Evolutionary conservation across 2,329 filamentous ascomycete genomes (phyloP).

Genomic region (Periconia macrospinosa): DNA sequence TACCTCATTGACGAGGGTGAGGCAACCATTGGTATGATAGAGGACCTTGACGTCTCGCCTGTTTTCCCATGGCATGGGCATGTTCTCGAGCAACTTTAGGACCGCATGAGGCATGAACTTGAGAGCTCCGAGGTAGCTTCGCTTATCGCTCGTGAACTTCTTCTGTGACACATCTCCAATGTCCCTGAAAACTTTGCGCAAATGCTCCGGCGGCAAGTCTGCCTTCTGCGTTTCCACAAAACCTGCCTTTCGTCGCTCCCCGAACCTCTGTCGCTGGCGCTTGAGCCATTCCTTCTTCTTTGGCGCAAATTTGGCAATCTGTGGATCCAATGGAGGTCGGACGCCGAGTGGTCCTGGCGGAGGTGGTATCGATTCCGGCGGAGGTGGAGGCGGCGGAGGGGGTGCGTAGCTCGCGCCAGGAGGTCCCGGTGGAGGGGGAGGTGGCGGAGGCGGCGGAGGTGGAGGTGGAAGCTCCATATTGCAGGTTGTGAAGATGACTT

Average conservation of each 20-base stretch:
- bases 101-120: constrained; percentile 99
- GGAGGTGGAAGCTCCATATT: background rate
- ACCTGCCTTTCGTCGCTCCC: constrained; percentile 93
- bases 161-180: constrained; percentile 99
- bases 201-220: constrained; percentile 96
- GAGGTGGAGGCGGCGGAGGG: constrained; percentile 24
- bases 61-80: constrained; percentile 99
- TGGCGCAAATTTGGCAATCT: constrained; percentile 91
- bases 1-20: constrained; percentile 95
- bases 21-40: constrained; percentile 96
- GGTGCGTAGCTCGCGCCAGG: constrained; percentile 10
- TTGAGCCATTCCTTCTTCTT: constrained; percentile 99
- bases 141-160: constrained; percentile 98
- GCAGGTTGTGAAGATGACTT: background rate
- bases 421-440: constrained; percentile 44
- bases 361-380: constrained; percentile 53
- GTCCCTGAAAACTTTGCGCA: constrained; percentile 97
- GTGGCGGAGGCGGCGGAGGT: constrained; percentile 44
- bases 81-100: constrained; percentile 95
- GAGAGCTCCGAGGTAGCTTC: constrained; percentile 92
- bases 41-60: constrained; percentile 94
- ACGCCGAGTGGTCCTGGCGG: constrained; percentile 63
- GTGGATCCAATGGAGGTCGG: constrained; percentile 76
- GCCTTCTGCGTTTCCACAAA: constrained; percentile 98
- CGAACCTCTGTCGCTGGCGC: constrained; percentile 86